Conservation (phyloP, 2,329 filamentous ascomycete genomes). For the Cercospora berteroae region DNA sequence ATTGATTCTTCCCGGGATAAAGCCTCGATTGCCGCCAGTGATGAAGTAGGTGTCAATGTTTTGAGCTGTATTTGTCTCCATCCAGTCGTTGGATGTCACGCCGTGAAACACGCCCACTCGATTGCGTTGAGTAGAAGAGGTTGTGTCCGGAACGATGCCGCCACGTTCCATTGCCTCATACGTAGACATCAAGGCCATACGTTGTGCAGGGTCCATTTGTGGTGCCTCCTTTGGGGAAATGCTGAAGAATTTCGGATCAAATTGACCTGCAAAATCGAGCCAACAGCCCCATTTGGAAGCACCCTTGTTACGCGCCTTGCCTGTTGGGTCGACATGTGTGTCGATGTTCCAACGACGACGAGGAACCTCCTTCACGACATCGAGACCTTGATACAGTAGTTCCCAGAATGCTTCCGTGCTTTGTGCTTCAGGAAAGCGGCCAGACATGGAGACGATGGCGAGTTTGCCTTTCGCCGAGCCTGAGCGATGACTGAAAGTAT, state of each 20-base stretch:
- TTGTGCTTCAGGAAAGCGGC: slow-evolving; percentile 11
- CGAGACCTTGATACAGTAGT: slow-evolving; percentile 12
- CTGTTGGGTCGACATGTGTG: slow-evolving; percentile 21
- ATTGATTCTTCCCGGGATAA: slow-evolving; percentile 48
- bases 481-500: neutral
- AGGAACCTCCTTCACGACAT: slow-evolving; percentile 17
- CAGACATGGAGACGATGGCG: slow-evolving; percentile 12
- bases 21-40: slow-evolving; percentile 18
- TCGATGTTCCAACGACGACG: slow-evolving; percentile 18
- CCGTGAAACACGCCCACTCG: slow-evolving; percentile 40
- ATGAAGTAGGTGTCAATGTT: slow-evolving; percentile 28
- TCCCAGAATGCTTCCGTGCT: slow-evolving; percentile 22
- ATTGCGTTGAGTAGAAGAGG: slow-evolving; percentile 31
- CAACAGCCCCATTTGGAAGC: slow-evolving; percentile 39
- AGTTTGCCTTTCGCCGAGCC: neutral
- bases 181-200: slow-evolving; percentile 20
- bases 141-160: slow-evolving; percentile 28
- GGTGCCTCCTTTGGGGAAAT: slow-evolving; percentile 36
- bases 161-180: slow-evolving; percentile 24
- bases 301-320: slow-evolving; percentile 24
- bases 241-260: slow-evolving; percentile 45
- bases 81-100: slow-evolving; percentile 38
- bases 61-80: slow-evolving; percentile 31
- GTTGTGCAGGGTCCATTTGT: slow-evolving; percentile 16
- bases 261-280: slow-evolving; percentile 40